These are phyloP conservation scores for Smallanthus sonchifolius DNA, from an alignment of 129 eudicot genomes.

Conservation along the genomic window DNA sequence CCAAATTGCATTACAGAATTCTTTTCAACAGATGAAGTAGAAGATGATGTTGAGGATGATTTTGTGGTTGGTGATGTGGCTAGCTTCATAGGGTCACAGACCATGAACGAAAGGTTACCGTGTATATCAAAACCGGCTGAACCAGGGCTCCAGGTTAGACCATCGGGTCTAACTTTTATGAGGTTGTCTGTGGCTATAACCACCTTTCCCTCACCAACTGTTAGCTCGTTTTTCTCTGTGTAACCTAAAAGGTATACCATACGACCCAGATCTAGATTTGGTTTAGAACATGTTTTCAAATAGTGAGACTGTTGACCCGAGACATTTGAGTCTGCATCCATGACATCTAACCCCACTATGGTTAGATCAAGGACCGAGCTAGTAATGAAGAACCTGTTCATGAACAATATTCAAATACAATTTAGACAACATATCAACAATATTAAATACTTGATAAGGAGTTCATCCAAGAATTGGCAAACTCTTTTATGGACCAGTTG, in stretches of 20 bases:
- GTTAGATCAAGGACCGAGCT: conserved; percentile 94
- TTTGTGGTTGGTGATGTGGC: conserved; percentile 80
- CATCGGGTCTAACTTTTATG: conserved; percentile 72
- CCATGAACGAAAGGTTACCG: conserved; percentile 91
- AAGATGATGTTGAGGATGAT: conserved; percentile 72
- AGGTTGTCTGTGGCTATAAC: conserved; percentile 97
- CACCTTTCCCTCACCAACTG: conserved; percentile 88
- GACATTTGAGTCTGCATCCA: conserved; percentile 62
- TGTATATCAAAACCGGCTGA: conserved; percentile 83
- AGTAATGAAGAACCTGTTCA: conserved; percentile 81
- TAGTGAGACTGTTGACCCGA: conserved; percentile 54
- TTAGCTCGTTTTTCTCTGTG: conserved; percentile 50
- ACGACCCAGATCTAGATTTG: conserved; percentile 75
- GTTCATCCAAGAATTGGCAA: too few species aligned
- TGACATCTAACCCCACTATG: conserved; percentile 70
- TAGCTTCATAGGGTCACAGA: conserved; percentile 98
- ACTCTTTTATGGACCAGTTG: too few species aligned
- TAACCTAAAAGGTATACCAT: conserved; percentile 74
- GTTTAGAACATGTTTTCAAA: conserved; percentile 69
- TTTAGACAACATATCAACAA: neutral
- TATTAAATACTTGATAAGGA: neutral
- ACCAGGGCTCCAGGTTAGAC: conserved; percentile 76
- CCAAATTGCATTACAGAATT: conserved; percentile 78
- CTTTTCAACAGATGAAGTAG: conserved; percentile 72
- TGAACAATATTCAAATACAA: neutral